phyloP scores from a whole-genome alignment of 2,329 filamentous ascomycete species.

The Tolypocladium inflatum region DNA sequence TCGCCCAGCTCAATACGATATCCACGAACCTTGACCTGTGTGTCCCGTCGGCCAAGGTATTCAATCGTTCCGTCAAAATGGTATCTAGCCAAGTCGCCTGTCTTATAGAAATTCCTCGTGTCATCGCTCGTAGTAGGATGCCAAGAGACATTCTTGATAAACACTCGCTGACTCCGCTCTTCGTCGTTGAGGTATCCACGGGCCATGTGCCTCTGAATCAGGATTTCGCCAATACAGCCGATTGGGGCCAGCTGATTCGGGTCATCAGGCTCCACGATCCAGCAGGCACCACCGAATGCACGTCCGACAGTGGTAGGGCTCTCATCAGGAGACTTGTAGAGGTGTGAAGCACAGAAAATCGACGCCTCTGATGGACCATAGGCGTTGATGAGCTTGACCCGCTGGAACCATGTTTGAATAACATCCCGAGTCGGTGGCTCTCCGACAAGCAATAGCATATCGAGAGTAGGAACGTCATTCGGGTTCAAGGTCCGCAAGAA shows the following conservation, averaged over 20 bases:
- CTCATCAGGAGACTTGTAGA: background rate
- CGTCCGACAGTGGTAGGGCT: background rate
- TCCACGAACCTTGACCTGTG: constrained; percentile 16
- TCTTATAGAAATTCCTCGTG: constrained; percentile 2
- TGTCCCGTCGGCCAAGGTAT: constrained; percentile 12
- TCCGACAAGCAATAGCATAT: constrained; percentile 2
- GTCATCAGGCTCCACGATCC: background rate
- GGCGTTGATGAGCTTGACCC: background rate
- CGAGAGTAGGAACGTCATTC: constrained; percentile 1
- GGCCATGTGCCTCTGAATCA: background rate
- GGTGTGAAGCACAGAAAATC: background rate
- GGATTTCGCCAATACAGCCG: background rate
- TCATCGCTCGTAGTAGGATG: background rate
- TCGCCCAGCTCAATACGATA: constrained; percentile 6
- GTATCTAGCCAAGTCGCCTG: constrained; percentile 17
- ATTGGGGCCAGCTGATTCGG: background rate
- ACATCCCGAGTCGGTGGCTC: constrained; percentile 3
- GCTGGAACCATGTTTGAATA: background rate
- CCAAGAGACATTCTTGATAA: background rate
- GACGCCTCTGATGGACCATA: background rate
- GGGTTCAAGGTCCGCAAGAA: constrained; percentile 1
- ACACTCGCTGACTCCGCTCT: background rate
- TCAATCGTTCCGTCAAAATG: constrained; percentile 11
- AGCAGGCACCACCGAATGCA: background rate
- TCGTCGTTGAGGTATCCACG: background rate